Base-by-base conservation (phyloP, 2,329 filamentous ascomycete species). In the Nannizzia gypsea region DNA sequence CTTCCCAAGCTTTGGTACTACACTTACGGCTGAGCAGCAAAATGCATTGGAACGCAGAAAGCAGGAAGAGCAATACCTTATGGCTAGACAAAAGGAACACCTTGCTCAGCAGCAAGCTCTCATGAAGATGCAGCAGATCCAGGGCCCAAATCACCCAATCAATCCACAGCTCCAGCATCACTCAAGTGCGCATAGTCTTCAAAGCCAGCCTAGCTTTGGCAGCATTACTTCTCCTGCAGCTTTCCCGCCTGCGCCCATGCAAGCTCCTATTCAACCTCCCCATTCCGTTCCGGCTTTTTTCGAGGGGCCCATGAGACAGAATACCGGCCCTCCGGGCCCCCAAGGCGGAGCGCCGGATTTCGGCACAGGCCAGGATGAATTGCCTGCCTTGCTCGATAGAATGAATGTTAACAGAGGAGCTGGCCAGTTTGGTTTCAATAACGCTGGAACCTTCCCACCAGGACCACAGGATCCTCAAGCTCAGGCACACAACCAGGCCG, bases 1-100 rank as follows among this genome's bases (percentile, higher is more conserved):
- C 57, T 97, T 99, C 73, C 95, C 93, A 0, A 95, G 89, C 70
- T 99, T 97, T 71, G 93, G 93, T 4, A 90, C 93, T 6, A 99
- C 95, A 0, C 78, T 99, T 66, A 99, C 95, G 6, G 93, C 93
- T 0, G 92, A 97, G 69, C 93, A 99, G 73, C 93, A 99, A 71
- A 99, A 99, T 74, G 95, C 95, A 42, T 78, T 99, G 1, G 93
- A 99, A 76, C 84, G 93, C 59, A 83, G 93, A 58, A 99, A 99
- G 77, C 93, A 99, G 72, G 93, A 99, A 73, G 95, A 99, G 70
- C 93, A 99, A 71, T 96, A 93, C 71, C 80, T 95, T 38, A 95
- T 97, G 84, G 93, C 95, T 52, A 87, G 93, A 46, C 93, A 99
- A 73, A 90, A 96, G 66, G 93, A 99, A 71, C 89, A 90, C 66